Percentiles rank a stretch among this genome's conserved stretches.
These are phyloP conservation scores for Naganishia randhawae DNA, from an alignment of 768 basidiomycete genomes.

Conservation along the genomic window DNA sequence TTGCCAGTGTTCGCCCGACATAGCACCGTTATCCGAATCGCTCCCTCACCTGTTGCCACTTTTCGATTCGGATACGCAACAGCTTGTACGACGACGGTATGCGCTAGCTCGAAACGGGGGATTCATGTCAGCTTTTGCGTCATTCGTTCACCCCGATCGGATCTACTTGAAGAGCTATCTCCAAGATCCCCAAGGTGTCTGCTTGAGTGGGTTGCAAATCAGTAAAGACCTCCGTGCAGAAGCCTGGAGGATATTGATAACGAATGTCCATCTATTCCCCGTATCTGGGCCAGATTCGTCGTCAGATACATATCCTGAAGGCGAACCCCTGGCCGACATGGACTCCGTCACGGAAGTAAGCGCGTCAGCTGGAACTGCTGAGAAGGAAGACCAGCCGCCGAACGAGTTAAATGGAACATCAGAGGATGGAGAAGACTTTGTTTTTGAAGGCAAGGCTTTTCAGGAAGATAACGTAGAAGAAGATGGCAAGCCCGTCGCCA, in stretches of 20 bases:
- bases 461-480: conserved; percentile 29
- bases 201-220: conserved; percentile 33
- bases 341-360: not conserved
- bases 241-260: conserved; percentile 37
- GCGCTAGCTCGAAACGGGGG: conserved; percentile 29
- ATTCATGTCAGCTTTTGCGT: conserved; percentile 32
- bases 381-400: not conserved
- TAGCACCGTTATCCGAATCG: not conserved
- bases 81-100: conserved; percentile 24
- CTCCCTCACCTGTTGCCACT: not conserved
- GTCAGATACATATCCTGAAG: conserved; percentile 31
- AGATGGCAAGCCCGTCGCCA: not conserved
- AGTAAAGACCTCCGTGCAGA: conserved; percentile 31
- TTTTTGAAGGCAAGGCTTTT: conserved; percentile 33
- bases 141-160: conserved; percentile 41
- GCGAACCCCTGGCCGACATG: not conserved
- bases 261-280: conserved; percentile 35
- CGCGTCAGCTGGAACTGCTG: not conserved
- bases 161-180: conserved; percentile 40
- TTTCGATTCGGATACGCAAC: conserved; percentile 9
- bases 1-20: conserved; percentile 15
- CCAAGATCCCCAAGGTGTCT: conserved; percentile 40
- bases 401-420: conserved; percentile 29
- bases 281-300: conserved; percentile 34
- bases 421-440: conserved; percentile 32